Conservation (phyloP, 352 stramenopile genomes). For the Pythium myriotylum region DNA sequence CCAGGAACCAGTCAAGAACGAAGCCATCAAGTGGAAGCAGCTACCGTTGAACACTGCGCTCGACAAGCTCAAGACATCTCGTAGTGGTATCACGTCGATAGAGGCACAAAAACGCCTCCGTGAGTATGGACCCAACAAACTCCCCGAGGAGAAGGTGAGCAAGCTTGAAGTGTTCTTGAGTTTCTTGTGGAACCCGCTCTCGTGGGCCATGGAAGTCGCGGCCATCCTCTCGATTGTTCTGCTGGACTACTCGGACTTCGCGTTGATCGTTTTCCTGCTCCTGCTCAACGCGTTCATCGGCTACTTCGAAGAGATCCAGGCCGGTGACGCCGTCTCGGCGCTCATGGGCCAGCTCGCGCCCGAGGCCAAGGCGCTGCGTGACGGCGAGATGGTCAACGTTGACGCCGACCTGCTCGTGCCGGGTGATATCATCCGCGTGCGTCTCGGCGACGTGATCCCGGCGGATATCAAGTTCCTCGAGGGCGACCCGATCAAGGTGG, state of each 20-base stretch:
- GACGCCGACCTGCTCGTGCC: constrained; percentile 68
- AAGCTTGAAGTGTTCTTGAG: constrained; percentile 76
- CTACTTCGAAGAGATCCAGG: constrained; percentile 86
- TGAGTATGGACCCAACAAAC: constrained; percentile 83
- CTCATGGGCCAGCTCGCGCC: constrained; percentile 90
- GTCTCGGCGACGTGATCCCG: constrained; percentile 87
- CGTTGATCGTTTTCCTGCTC: constrained; percentile 68
- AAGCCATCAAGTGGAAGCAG: constrained; percentile 70
- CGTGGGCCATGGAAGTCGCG: constrained; percentile 80
- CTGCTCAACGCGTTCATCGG: constrained; percentile 77
- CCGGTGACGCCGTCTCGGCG: constrained; percentile 84
- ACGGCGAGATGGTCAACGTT: constrained; percentile 76
- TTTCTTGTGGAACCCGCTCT: constrained; percentile 87
- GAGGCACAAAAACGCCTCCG: constrained; percentile 76
- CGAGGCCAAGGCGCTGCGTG: constrained; percentile 80
- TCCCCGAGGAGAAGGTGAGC: constrained; percentile 78
- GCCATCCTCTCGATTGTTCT: constrained; percentile 76
- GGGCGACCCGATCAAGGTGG: constrained; percentile 81
- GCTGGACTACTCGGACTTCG: constrained; percentile 79
- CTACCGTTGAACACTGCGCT: constrained; percentile 78
- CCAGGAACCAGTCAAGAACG: constrained; percentile 83
- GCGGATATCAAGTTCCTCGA: constrained; percentile 70
- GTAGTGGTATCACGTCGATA: constrained; percentile 65
- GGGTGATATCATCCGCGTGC: constrained; percentile 73
- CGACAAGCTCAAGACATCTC: constrained; percentile 79